Base-by-base conservation (phyloP, 495 filamentous ascomycete species). In the Penicillium cinerascens region DNA sequence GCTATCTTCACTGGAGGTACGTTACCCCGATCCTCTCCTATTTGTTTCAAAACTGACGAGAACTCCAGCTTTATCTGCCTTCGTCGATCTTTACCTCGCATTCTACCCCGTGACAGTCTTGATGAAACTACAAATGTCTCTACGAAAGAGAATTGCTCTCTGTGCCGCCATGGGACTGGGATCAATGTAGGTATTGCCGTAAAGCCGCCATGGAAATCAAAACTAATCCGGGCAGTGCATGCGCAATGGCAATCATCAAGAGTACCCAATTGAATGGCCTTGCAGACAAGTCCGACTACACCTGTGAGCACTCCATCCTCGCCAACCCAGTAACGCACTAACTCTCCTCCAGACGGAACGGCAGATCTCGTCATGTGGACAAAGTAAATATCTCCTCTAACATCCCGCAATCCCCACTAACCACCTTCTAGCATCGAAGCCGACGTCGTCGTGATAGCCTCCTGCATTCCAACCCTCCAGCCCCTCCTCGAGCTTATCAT, bases 391-490 rank as follows among this genome's bases (percentile, higher is more conserved):
- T 2, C 36, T 16, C 13, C 36, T 13, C 15, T 4, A 1, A 4
- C 36, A 4, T 18, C 36, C 36, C 5, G 15, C 15, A 38, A 16
- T 17, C 11, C 13, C 13, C 15, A 38, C 36, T 38, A n/a, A 38
- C 36, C 11, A 38, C 2, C 33, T 36, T 18, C 36, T 8, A 73
- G 70, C 35, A 59, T 75, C 44, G 72, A 75, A 60, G 64, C 71
- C 50, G 54, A 74, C 59, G 56, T 73, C 48, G 69, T 74, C 45
- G 60, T 71, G 29, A 69, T 75, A 42, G 69, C 69, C 23, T 69
- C 71, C 18, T 73, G 72, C 64, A 73, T 75, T 25, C 72, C 72
- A 5, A 72, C 68, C 44, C 56, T 75, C 6, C 70, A 70, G 41
- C 72, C 71, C 2, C 54, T 75, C 17, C 59, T 73, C 37, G 71